Conservation (phyloP, 306 rosid genomes). For the Trifolium pratense region DNA sequence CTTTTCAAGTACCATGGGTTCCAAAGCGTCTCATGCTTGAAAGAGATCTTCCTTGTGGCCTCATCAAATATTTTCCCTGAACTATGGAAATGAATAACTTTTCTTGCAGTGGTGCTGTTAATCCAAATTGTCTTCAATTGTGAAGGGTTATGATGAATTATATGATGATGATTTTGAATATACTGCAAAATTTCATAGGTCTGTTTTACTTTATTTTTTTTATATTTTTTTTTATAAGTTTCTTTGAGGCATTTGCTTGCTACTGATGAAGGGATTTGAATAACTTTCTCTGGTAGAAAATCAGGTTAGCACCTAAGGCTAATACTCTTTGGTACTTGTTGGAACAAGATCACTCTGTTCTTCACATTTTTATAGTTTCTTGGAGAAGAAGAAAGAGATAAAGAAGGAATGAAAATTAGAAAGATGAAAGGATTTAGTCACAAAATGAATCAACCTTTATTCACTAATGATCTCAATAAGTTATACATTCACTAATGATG, state of each 20-base stretch:
- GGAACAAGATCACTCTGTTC: too few relatives aligned
- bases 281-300: not conserved
- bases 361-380: too few relatives aligned
- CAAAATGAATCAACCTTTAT: too few relatives aligned
- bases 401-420: too few relatives aligned
- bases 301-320: not conserved
- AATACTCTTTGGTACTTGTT: not conserved
- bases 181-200: not conserved
- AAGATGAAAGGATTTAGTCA: too few relatives aligned
- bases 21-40: conserved; percentile 11
- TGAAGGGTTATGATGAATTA: conserved; percentile 12
- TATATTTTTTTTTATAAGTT: not conserved
- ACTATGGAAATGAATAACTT: conserved; percentile 32
- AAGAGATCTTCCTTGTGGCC: conserved; percentile 19
- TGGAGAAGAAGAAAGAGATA: too few relatives aligned
- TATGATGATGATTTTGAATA: not conserved
- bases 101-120: conserved; percentile 2
- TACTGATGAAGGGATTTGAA: not conserved
- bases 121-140: conserved; percentile 8
- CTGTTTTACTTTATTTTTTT: not conserved
- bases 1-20: not conserved
- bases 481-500: too few relatives aligned
- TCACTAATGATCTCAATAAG: too few relatives aligned
- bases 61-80: conserved; percentile 25
- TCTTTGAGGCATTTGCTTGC: not conserved